phyloP scores from a whole-genome alignment of 2,329 filamentous ascomycete genomes.

The Stachybotrys chlorohalonatus region DNA sequence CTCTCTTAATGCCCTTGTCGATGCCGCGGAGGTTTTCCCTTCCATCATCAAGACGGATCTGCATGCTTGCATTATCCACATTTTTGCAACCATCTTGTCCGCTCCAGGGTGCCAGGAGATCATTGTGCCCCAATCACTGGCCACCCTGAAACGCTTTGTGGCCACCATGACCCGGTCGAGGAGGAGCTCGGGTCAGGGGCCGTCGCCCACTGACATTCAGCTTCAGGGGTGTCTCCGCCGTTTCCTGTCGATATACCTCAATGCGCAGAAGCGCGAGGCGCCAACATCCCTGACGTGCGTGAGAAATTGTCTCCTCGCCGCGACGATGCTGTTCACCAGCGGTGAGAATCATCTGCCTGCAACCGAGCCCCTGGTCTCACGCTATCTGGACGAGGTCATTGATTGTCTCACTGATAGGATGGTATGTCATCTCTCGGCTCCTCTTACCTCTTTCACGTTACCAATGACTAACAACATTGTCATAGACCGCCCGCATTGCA shows the following conservation, averaged over 20 bases:
- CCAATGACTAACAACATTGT: constrained; percentile 9
- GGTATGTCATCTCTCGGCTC: constrained; percentile 39
- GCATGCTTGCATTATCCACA: constrained; percentile 93
- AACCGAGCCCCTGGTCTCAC: constrained; percentile 63
- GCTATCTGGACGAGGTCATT: constrained; percentile 70
- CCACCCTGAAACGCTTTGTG: constrained; percentile 87
- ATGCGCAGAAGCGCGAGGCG: constrained; percentile 64
- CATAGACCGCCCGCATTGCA: constrained; percentile 74
- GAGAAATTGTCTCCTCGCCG: constrained; percentile 83
- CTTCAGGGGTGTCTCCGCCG: constrained; percentile 74
- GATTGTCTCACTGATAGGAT: constrained; percentile 76
- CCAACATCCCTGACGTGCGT: constrained; percentile 78
- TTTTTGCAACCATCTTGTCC: constrained; percentile 86
- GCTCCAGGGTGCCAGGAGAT: constrained; percentile 76
- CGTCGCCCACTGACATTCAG: constrained; percentile 53
- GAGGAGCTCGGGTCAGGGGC: constrained; percentile 23
- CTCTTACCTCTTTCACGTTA: not conserved
- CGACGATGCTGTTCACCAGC: constrained; percentile 80
- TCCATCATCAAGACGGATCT: constrained; percentile 94
- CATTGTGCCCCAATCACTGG: constrained; percentile 81
- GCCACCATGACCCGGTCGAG: constrained; percentile 55
- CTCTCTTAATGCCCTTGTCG: constrained; percentile 79
- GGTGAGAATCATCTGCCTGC: constrained; percentile 65
- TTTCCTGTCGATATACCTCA: constrained; percentile 70
- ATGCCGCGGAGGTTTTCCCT: constrained; percentile 92